Percentiles rank a stretch among this genome's conserved stretches.
Evolutionary conservation across 179 eudicot genomes (phyloP).

Genomic region (Drosera spatulata): DNA sequence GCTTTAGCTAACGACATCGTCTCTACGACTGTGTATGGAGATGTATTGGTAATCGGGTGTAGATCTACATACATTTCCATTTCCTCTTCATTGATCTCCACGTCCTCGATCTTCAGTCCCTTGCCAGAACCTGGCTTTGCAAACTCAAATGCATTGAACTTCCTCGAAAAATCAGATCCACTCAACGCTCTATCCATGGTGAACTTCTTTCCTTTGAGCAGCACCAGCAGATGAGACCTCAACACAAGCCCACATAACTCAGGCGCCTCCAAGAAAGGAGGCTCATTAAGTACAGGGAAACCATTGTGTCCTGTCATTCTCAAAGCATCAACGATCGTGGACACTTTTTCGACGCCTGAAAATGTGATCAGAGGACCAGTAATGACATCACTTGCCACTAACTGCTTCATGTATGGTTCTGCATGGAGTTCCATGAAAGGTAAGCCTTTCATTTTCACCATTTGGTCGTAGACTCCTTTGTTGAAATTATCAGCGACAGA

Average conservation of each 20-base stretch:
- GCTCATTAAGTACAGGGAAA: slow-evolving; percentile 21
- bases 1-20: slow-evolving; percentile 26
- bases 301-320: slow-evolving; percentile 19
- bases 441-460: slow-evolving; percentile 21
- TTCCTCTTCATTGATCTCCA: slow-evolving; percentile 16
- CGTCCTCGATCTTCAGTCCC: slow-evolving; percentile 17
- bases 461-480: slow-evolving; percentile 31
- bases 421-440: slow-evolving; percentile 27
- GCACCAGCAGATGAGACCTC: slow-evolving; percentile 18
- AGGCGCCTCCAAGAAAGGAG: slow-evolving; percentile 16
- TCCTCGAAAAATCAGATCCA: slow-evolving; percentile 3
- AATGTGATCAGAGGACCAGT: slow-evolving; percentile 18
- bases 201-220: slow-evolving; percentile 21
- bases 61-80: slow-evolving; percentile 29
- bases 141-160: slow-evolving; percentile 15
- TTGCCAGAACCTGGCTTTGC: too few species aligned
- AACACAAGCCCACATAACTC: slow-evolving; percentile 22
- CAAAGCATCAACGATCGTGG: slow-evolving; percentile 12
- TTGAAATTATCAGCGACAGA: slow-evolving; percentile 28
- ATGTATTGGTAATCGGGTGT: slow-evolving; percentile 24
- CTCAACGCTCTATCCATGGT: slow-evolving; percentile 9
- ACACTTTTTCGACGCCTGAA: slow-evolving; percentile 20
- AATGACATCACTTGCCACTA: slow-evolving; percentile 20
- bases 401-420: slow-evolving; percentile 23
- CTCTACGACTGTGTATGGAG: slow-evolving; percentile 24